These are phyloP conservation scores for Stagonosporopsis rhizophila DNA, from an alignment of 2,329 filamentous ascomycete species.

Conservation along the genomic window DNA sequence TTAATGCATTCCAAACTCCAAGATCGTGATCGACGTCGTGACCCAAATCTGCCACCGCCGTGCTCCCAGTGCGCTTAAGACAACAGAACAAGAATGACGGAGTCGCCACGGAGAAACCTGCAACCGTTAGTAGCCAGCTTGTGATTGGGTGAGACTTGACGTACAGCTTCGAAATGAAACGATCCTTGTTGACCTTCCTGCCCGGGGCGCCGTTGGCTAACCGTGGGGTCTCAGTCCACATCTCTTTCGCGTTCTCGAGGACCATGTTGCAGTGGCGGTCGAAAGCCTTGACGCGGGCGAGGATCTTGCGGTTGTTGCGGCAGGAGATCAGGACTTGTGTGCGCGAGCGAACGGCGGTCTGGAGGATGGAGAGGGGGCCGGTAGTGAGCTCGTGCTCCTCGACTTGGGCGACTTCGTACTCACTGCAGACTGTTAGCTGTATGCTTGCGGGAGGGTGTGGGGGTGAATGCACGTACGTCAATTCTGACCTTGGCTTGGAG, in stretches of 20 bases:
- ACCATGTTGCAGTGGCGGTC: slow-evolving; percentile 99
- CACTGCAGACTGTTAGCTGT: slow-evolving; percentile 59
- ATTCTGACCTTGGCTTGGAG: slow-evolving; percentile 84
- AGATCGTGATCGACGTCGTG: slow-evolving; percentile 23
- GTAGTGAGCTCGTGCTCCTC: slow-evolving; percentile 82
- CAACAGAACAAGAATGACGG: slow-evolving; percentile 84
- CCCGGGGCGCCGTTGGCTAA: slow-evolving; percentile 87
- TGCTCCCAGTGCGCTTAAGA: slow-evolving; percentile 60
- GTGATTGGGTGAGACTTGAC: slow-evolving; percentile 42
- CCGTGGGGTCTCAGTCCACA: slow-evolving; percentile 96
- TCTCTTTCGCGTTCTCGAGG: slow-evolving; percentile 95
- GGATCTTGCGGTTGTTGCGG: slow-evolving; percentile 97
- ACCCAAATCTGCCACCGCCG: slow-evolving; percentile 19
- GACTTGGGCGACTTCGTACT: slow-evolving; percentile 86
- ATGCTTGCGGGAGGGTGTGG: neutral
- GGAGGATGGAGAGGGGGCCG: slow-evolving; percentile 88
- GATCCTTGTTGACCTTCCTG: slow-evolving; percentile 92
- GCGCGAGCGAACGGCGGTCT: slow-evolving; percentile 94
- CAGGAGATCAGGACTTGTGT: slow-evolving; percentile 96
- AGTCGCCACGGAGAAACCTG: slow-evolving; percentile 86
- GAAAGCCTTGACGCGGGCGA: slow-evolving; percentile 97
- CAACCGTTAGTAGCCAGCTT: slow-evolving; percentile 21
- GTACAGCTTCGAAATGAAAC: slow-evolving; percentile 97
- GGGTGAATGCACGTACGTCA: slow-evolving; percentile 72
- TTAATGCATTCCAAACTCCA: slow-evolving; percentile 41